Conservation (phyloP, 2,329 filamentous ascomycete species). For the Colletotrichum sp. region DNA sequence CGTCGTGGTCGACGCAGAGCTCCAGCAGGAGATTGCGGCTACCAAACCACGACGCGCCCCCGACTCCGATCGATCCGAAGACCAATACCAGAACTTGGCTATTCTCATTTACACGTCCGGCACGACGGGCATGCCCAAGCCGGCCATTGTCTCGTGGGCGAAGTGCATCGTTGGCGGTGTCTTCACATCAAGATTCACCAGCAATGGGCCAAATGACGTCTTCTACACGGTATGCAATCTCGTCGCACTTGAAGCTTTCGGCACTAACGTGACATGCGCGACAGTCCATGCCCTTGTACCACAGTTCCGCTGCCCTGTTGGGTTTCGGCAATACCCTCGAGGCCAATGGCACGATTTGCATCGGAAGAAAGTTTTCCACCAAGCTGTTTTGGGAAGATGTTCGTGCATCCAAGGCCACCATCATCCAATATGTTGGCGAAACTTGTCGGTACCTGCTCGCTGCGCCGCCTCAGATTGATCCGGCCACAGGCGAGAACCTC, state of each 20-base stretch:
- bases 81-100: slow-evolving; percentile 62
- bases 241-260: neutral
- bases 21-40: slow-evolving; percentile 58
- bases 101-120: slow-evolving; percentile 86
- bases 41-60: slow-evolving; percentile 61
- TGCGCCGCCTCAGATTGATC: slow-evolving; percentile 65
- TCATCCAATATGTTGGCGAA: slow-evolving; percentile 88
- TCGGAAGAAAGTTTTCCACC: slow-evolving; percentile 81
- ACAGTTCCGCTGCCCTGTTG: slow-evolving; percentile 77
- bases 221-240: slow-evolving; percentile 72
- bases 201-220: slow-evolving; percentile 66
- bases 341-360: slow-evolving; percentile 68
- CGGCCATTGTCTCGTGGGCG: slow-evolving; percentile 76
- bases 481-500: slow-evolving; percentile 67
- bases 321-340: slow-evolving; percentile 68
- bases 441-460: slow-evolving; percentile 83
- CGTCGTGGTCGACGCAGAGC: slow-evolving; percentile 63
- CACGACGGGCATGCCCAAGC: slow-evolving; percentile 84
- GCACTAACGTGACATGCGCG: neutral
- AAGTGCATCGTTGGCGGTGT: slow-evolving; percentile 62
- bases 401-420: slow-evolving; percentile 71
- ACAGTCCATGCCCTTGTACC: slow-evolving; percentile 87
- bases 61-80: slow-evolving; percentile 59
- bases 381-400: slow-evolving; percentile 79
- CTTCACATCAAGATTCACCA: slow-evolving; percentile 61